Percentiles rank a stretch among this genome's conserved stretches.
Evolutionary conservation across 202 grass and related monocot species (phyloP).

Genomic region (Zizania palustris): DNA sequence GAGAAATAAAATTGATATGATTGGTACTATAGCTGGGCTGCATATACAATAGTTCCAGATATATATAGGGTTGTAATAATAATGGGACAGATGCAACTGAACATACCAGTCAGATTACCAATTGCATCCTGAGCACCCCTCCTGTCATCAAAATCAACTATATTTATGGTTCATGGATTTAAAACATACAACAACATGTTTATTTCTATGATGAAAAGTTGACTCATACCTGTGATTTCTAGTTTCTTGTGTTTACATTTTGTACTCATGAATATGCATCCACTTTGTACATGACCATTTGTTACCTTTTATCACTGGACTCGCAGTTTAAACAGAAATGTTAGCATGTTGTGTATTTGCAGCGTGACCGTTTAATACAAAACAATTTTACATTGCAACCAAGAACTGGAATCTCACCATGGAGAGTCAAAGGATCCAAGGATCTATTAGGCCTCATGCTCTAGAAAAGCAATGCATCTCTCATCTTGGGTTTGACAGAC

Average conservation of each 20-base stretch:
- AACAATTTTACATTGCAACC: background rate
- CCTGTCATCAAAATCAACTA: too few relatives aligned
- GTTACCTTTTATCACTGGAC: slow-evolving; percentile 81
- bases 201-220: slow-evolving; percentile 11
- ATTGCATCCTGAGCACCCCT: too few relatives aligned
- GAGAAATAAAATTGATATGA: too few relatives aligned
- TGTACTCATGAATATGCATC: slow-evolving; percentile 88
- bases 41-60: too few relatives aligned
- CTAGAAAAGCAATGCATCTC: slow-evolving; percentile 98
- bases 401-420: slow-evolving; percentile 59
- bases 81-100: too few relatives aligned
- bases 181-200: background rate
- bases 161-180: background rate
- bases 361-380: background rate
- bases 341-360: slow-evolving; percentile 33
- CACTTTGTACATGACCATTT: slow-evolving; percentile 99
- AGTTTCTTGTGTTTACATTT: slow-evolving; percentile 52
- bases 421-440: slow-evolving; percentile 78
- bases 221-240: slow-evolving; percentile 47
- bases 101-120: too few relatives aligned
- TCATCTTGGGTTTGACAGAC: slow-evolving; percentile 91
- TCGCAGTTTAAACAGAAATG: slow-evolving; percentile 10
- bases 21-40: too few relatives aligned
- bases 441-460: slow-evolving; percentile 93
- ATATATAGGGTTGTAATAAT: too few relatives aligned